Evolutionary conservation across 257 asterid species (phyloP).

Genomic region (Primulina tabacum): DNA sequence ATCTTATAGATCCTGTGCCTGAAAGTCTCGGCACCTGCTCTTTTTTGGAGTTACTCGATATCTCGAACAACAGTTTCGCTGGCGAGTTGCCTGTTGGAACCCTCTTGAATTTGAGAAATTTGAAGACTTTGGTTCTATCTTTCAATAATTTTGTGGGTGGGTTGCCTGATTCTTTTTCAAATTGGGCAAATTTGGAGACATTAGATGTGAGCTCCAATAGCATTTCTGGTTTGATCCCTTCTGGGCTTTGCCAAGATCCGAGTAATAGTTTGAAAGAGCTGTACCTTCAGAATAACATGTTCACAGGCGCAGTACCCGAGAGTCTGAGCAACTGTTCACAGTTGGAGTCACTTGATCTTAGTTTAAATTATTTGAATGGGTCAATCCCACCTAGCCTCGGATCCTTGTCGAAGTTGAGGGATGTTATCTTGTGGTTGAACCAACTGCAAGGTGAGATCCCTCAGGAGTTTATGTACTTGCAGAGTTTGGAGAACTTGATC

Average conservation of each 20-base stretch:
- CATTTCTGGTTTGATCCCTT: constrained; percentile 62
- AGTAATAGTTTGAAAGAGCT: constrained; percentile 53
- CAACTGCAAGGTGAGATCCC: constrained; percentile 84
- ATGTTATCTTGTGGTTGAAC: constrained; percentile 78
- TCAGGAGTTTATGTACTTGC: constrained; percentile 56
- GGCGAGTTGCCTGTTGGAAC: constrained; percentile 75
- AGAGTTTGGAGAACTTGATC: constrained; percentile 71
- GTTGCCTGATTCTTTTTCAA: constrained; percentile 66
- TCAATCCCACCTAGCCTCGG: constrained; percentile 70
- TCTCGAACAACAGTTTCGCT: constrained; percentile 62
- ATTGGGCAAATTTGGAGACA: constrained; percentile 49
- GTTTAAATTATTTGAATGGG: constrained; percentile 69
- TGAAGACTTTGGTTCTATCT: constrained; percentile 59
- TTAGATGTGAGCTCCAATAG: constrained; percentile 87
- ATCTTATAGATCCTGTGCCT: constrained; percentile 63
- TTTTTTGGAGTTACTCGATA: constrained; percentile 51
- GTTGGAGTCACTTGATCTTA: constrained; percentile 84
- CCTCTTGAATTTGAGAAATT: constrained; percentile 47
- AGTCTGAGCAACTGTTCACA: constrained; percentile 68
- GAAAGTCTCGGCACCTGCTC: constrained; percentile 61
- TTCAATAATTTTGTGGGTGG: constrained; percentile 69
- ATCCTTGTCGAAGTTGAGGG: constrained; percentile 49
- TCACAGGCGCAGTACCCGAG: constrained; percentile 64
- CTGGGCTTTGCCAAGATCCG: constrained; percentile 61
- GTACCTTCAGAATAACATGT: constrained; percentile 78